These are phyloP conservation scores for Combretum micranthum DNA, from an alignment of 345 rosid species.

Conservation along the genomic window DNA sequence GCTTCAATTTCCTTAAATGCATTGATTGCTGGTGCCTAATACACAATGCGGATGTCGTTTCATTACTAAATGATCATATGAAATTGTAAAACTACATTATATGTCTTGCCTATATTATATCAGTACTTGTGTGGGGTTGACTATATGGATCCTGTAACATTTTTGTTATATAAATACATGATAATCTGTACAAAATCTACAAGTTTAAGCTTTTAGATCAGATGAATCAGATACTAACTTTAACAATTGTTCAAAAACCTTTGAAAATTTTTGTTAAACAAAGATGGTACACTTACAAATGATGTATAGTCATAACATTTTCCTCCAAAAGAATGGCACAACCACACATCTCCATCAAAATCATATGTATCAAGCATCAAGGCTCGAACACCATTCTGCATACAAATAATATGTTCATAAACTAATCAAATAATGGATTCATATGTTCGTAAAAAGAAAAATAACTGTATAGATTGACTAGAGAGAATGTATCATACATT, in stretches of 20 bases:
- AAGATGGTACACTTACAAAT: conserved; percentile 30
- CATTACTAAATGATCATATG: too few relatives aligned
- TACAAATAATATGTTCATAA: not conserved
- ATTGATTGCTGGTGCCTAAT: conserved; percentile 55
- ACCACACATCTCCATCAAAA: conserved; percentile 56
- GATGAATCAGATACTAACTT: too few relatives aligned
- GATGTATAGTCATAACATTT: conserved; percentile 54
- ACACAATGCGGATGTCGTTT: not conserved
- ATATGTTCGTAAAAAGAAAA: not conserved
- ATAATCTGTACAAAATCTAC: too few relatives aligned
- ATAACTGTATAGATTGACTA: not conserved
- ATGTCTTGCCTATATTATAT: too few relatives aligned
- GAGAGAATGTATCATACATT: conserved; percentile 23
- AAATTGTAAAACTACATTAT: too few relatives aligned
- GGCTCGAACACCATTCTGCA: conserved; percentile 60
- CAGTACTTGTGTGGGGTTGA: too few relatives aligned
- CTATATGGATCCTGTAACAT: too few relatives aligned
- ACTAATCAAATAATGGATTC: not conserved
- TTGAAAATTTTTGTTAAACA: not conserved
- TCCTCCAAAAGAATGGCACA: conserved; percentile 61
- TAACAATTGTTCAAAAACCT: too few relatives aligned
- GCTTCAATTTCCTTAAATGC: conserved; percentile 51
- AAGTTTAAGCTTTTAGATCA: too few relatives aligned
- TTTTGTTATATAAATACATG: too few relatives aligned
- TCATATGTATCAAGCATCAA: conserved; percentile 70